phyloP scores from a whole-genome alignment of 2,329 filamentous ascomycete species.

The Verticillium nonalfalfae region DNA sequence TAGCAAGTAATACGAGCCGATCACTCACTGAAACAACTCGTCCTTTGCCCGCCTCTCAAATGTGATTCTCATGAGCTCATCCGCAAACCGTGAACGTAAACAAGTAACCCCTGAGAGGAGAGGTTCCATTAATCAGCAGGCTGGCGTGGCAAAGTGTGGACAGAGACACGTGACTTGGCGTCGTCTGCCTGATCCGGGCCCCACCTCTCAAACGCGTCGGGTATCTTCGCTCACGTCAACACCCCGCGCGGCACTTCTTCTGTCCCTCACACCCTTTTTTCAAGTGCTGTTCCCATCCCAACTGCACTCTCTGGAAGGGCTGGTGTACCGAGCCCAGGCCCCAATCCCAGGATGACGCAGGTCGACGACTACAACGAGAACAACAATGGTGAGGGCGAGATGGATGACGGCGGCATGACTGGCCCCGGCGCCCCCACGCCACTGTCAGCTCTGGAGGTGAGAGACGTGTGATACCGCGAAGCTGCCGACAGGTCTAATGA shows the following conservation, averaged over 20 bases:
- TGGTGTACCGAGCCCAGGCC: too few species aligned
- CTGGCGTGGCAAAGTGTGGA: not conserved
- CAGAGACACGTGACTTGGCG: conserved; percentile 30
- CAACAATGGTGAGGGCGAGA: conserved; percentile 44
- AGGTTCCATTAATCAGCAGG: not conserved
- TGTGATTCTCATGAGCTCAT: too few species aligned
- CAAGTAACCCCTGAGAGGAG: not conserved
- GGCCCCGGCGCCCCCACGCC: conserved; percentile 93
- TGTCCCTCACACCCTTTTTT: conserved; percentile 6
- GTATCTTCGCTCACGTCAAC: conserved; percentile 11
- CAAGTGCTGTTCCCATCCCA: not conserved
- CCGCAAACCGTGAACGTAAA: too few species aligned
- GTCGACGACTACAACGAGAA: conserved; percentile 63
- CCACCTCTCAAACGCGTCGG: conserved; percentile 25
- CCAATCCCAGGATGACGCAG: conserved; percentile 31
- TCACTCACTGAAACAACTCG: not conserved
- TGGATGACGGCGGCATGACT: conserved; percentile 57
- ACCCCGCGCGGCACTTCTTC: conserved; percentile 6
- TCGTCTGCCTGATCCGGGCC: conserved; percentile 17
- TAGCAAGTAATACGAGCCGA: not conserved
- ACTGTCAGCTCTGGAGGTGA: conserved; percentile 76
- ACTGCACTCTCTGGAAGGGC: too few species aligned
- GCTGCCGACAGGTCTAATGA: not conserved
- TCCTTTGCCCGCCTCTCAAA: not conserved
- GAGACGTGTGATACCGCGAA: conserved; percentile 13